phyloP scores from a whole-genome alignment of 768 basidiomycete genomes.

The Mycena pura region DNA sequence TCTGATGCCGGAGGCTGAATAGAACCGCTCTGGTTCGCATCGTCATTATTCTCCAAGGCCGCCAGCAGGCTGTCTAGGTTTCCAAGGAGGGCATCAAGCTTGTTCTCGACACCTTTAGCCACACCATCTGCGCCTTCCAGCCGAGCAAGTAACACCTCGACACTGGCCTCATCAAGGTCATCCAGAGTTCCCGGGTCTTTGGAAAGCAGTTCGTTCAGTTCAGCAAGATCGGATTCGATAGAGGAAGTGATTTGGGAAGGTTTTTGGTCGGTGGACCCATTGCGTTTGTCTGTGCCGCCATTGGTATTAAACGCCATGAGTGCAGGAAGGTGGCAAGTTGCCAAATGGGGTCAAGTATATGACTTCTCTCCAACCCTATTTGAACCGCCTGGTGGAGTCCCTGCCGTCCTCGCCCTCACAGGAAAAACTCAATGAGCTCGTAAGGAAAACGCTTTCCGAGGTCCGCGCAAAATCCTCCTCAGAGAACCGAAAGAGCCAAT shows the following conservation, averaged over 20 bases:
- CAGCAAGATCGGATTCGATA: conserved; percentile 46
- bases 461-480: conserved; percentile 49
- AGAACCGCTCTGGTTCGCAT: neutral
- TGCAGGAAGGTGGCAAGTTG: neutral
- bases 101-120: conserved; percentile 66
- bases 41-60: conserved; percentile 43
- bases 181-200: conserved; percentile 33
- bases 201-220: conserved; percentile 40
- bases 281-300: conserved; percentile 14
- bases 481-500: conserved; percentile 72
- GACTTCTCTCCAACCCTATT: conserved; percentile 58
- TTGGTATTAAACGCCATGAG: conserved; percentile 21
- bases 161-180: conserved; percentile 47
- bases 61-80: conserved; percentile 63
- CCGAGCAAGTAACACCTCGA: conserved; percentile 59
- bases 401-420: conserved; percentile 61
- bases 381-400: conserved; percentile 57
- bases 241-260: conserved; percentile 15
- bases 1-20: neutral
- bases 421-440: conserved; percentile 53
- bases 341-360: conserved; percentile 40
- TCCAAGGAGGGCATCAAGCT: conserved; percentile 65
- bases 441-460: conserved; percentile 51
- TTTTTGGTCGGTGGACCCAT: neutral
- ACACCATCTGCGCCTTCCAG: conserved; percentile 65